Conservation (phyloP, 2,329 filamentous ascomycete species). For the Truncatella angustata region DNA sequence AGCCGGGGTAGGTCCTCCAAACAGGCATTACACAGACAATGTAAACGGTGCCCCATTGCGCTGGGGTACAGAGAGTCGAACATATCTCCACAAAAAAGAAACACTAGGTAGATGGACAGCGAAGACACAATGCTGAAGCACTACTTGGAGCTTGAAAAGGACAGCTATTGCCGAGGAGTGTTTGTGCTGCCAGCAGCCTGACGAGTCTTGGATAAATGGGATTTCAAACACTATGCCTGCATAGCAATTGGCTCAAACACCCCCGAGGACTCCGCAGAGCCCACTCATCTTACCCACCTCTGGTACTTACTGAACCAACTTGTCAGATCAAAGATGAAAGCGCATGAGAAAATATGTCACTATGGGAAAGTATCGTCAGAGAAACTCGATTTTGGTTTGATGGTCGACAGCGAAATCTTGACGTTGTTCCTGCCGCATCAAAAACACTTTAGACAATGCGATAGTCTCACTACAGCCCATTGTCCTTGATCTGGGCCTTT, state of each 20-base stretch:
- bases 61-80: background rate
- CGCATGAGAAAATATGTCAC: background rate
- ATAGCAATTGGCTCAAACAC: background rate
- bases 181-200: background rate
- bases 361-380: too few species aligned
- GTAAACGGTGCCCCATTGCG: slow-evolving; percentile 19
- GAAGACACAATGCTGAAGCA: slow-evolving; percentile 2
- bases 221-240: background rate
- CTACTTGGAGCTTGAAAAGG: background rate
- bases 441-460: too few species aligned
- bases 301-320: background rate
- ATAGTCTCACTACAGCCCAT: too few species aligned
- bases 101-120: background rate
- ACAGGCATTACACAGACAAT: slow-evolving; percentile 45
- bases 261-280: background rate
- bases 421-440: too few species aligned
- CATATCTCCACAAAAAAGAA: slow-evolving; percentile 18
- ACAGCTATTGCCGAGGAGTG: slow-evolving; percentile 4
- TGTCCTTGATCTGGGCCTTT: too few species aligned
- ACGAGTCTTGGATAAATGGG: background rate
- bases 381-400: too few species aligned
- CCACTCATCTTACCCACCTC: background rate
- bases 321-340: background rate
- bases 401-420: too few species aligned
- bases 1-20: slow-evolving; percentile 37